Evolutionary conservation across 2,329 filamentous ascomycete species (phyloP).

Genomic region (Clarireedia homoeocarpa): DNA sequence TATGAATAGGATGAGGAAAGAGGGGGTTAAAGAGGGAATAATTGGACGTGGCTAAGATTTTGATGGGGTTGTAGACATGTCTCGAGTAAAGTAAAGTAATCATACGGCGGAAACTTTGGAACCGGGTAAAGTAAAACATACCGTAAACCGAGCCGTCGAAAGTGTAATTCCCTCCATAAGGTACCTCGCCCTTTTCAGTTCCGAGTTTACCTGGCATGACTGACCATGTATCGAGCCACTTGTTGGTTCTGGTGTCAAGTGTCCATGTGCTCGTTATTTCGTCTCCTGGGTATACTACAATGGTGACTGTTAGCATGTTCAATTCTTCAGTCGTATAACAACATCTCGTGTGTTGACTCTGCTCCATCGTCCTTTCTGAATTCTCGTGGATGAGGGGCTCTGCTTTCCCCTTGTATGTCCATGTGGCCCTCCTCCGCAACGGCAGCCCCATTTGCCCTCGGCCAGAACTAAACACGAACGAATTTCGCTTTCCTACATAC

Average conservation of each 20-base stretch:
- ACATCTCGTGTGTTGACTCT: too few relatives aligned
- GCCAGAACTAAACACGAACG: not conserved
- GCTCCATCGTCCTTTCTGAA: not conserved
- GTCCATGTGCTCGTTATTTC: conserved; percentile 1
- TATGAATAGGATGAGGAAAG: too few relatives aligned
- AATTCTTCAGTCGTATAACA: not conserved
- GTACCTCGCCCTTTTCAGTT: not conserved
- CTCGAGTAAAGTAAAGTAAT: too few relatives aligned
- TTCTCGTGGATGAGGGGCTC: not conserved
- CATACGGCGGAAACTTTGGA: not conserved
- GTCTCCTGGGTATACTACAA: conserved; percentile 1
- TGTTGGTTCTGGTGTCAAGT: not conserved
- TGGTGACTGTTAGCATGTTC: not conserved
- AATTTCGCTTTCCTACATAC: not conserved
- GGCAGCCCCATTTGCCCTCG: not conserved
- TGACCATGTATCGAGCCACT: conserved; percentile 6
- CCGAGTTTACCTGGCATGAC: not conserved
- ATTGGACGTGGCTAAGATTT: too few relatives aligned
- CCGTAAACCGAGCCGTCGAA: not conserved
- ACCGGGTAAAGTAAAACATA: not conserved
- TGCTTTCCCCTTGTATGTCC: too few relatives aligned
- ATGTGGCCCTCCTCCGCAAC: not conserved
- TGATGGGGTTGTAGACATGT: too few relatives aligned
- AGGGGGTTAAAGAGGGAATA: too few relatives aligned
- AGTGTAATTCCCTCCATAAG: conserved; percentile 1